Evolutionary conservation across 1,284 basidiomycete species (phyloP), one percentile per base, ranked within the genome.

Genomic region (Tetrapyrgos nigripes): DNA sequence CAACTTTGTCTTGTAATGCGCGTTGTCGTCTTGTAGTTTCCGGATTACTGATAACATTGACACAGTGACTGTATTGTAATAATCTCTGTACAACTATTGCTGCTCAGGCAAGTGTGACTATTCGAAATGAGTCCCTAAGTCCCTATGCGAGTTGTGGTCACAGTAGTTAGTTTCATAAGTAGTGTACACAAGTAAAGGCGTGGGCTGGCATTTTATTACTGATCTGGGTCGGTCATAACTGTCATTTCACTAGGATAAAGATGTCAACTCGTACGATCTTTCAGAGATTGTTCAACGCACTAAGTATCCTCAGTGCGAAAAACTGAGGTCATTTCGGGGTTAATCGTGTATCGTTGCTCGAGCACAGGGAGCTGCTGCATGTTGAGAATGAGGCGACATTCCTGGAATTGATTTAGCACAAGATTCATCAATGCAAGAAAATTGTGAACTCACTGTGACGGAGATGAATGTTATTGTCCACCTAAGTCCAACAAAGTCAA

Each of bases 371-470:
- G 58, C 4, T 58, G 60, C 49, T 71, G 66, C 61, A 73, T 62
- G 58, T 74, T 74, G 52, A 70, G 59, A 33, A 73, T 73, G 29
- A 73, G 56, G 13, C 72, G 64, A 57, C 70, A 72, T 49, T 70
- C 68, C 70, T 72, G 58, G 33, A 50, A 14, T 21, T 23, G 29
- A 5, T 27, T 29, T 11, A 26, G 31, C 44, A n/a, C n/a, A n/a
- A n/a, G n/a, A n/a, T n/a, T n/a, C n/a, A n/a, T n/a, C 17, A 33
- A 19, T 48, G 8, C 11, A 17, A 14, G 9, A 43, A 29, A 26
- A 50, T 23, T 26, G 9, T 19, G 28, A 14, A 31, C 66, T 57
- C 55, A 72, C 71, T 13, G 65, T 60, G 26, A 62, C 57, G 8
- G 71, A 68, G 14, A 69, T 55, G 13, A 63, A 46, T 23, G 56